Evolutionary conservation across 2,329 filamentous ascomycete species (phyloP), one percentile per base, ranked within the genome.

Genomic region (Dactylonectria estremocensis): DNA sequence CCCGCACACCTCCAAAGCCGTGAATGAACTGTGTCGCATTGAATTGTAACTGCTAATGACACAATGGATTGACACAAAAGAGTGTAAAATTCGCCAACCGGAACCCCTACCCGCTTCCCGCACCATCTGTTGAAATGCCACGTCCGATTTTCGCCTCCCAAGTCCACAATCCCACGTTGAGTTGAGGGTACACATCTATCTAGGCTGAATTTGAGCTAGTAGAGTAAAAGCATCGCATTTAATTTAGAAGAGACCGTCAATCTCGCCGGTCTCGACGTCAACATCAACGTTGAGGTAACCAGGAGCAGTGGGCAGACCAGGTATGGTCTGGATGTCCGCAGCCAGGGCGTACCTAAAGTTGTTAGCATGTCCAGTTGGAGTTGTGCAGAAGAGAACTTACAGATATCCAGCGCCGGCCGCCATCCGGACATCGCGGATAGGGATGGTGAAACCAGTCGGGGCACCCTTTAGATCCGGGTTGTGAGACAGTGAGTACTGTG

Each of bases 261-360:
- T 94, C 83, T 95, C 93, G 61, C 93, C 93, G n/a, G 92, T 95
- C 84, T 95, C 92, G 6, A 86, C 83, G 76, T 95, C 92, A 43
- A 92, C 91, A 74, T 98, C 95, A 52, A 98, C 95, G 77, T 98
- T 98, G 69, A 98, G 86, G 79, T 98, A 98, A 11, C 96, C 96
- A 9, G 95, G 96, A 20, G 95, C 95, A 9, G 96, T 98, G 10
- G 95, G 95, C 71, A 99, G 86, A 69, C 96, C 96, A 14, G 96
- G 96, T 71, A 99, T 99, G 1, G 96, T 99, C 86, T 98, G 96
- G 73, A 99, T 98, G 78, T 99, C 96, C 14, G 96, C 96, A 61
- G 96, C 96, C 69, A 98, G 88, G 7, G 96, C 96, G 76, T 97
- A 98, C 61, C 92, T 93, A 53, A 61, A 37, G 7, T 7, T 57